Evolutionary conservation across 768 basidiomycete species (phyloP).

Genomic region (Pleurotus tuoliensis): DNA sequence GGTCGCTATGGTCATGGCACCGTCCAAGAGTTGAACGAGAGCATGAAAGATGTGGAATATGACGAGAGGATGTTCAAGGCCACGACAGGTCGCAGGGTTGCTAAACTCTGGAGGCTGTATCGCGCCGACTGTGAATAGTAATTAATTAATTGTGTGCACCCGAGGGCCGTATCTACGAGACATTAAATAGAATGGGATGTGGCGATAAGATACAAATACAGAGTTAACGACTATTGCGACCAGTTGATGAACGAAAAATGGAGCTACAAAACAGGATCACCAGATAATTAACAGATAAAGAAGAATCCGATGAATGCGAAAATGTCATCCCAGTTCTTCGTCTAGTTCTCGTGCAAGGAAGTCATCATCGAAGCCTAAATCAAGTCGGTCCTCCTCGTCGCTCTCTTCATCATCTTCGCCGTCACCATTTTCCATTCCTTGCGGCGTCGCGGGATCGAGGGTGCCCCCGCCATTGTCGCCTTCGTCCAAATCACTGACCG

Average conservation of each 20-base stretch:
- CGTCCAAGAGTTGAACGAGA: conserved; percentile 54
- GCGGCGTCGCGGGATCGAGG: background rate
- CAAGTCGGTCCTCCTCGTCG: conserved; percentile 46
- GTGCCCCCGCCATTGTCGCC: conserved; percentile 13
- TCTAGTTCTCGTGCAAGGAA: conserved; percentile 79
- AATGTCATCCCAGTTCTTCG: conserved; percentile 68
- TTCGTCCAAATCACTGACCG: conserved; percentile 43
- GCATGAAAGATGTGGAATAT: conserved; percentile 46
- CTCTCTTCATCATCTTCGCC: conserved; percentile 39
- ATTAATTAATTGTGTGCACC: background rate
- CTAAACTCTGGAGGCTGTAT: conserved; percentile 58
- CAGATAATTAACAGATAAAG: conserved; percentile 4
- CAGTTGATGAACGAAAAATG: background rate
- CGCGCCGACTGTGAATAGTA: conserved; percentile 19
- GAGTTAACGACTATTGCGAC: background rate
- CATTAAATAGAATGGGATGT: background rate
- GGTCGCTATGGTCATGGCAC: conserved; percentile 47
- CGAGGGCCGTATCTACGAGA: background rate
- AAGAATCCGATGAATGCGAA: background rate
- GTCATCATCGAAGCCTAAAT: conserved; percentile 65
- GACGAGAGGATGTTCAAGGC: conserved; percentile 48
- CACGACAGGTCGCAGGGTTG: conserved; percentile 47
- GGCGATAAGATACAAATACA: conserved; percentile 3
- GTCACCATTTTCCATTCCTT: conserved; percentile 15
- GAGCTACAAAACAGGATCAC: conserved; percentile 2